phyloP scores from a whole-genome alignment of 2,329 filamentous ascomycete species.

The Rhytidhysteron rufulum region DNA sequence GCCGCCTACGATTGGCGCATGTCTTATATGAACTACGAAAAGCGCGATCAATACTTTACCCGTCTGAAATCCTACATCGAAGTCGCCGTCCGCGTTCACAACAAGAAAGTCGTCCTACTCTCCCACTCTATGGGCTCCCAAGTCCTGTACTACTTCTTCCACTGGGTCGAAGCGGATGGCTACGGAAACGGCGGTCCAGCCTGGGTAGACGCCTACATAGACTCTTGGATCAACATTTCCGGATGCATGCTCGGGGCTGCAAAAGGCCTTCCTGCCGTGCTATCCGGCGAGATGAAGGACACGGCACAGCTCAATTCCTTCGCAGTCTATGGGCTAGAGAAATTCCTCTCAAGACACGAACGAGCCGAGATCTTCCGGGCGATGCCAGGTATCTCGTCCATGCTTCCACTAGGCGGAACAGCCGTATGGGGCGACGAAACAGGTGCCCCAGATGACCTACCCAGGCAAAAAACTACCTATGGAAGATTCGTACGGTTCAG shows the following conservation, averaged over 20 bases:
- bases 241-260: constrained; percentile 95
- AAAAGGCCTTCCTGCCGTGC: constrained; percentile 83
- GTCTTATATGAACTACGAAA: constrained; percentile 84
- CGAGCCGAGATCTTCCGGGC: constrained; percentile 90
- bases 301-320: constrained; percentile 95
- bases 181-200: constrained; percentile 73
- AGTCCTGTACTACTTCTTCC: constrained; percentile 81
- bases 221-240: constrained; percentile 96
- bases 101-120: constrained; percentile 77
- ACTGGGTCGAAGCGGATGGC: constrained; percentile 76
- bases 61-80: constrained; percentile 88
- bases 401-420: constrained; percentile 92
- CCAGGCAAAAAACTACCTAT: constrained; percentile 68
- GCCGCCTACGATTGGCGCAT: constrained; percentile 87
- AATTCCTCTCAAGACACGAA: constrained; percentile 87
- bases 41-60: constrained; percentile 90
- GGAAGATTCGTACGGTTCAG: constrained; percentile 86
- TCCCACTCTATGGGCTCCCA: constrained; percentile 98
- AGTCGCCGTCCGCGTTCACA: constrained; percentile 67
- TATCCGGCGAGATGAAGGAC: constrained; percentile 97
- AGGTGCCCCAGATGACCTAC: constrained; percentile 82
- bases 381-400: constrained; percentile 94
- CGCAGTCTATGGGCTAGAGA: constrained; percentile 93
- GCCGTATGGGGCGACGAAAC: constrained; percentile 89
- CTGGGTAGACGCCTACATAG: constrained; percentile 89